Conservation (phyloP, 225 moss, liverwort and hornwort genomes). For the Asterella californica region DNA sequence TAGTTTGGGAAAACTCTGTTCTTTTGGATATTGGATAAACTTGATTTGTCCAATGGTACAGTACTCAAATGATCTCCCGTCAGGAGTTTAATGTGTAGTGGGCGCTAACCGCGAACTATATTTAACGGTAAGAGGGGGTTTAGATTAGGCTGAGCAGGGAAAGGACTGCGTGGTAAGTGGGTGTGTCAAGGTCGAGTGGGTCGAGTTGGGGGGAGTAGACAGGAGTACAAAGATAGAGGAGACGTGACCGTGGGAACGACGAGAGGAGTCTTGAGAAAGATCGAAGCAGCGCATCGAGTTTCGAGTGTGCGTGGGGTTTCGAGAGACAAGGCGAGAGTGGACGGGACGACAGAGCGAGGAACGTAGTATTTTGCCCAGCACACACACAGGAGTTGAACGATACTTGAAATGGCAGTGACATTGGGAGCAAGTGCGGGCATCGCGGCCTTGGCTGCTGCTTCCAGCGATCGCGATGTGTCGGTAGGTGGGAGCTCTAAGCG, state of each 20-base stretch:
- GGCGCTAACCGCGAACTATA: too few species aligned
- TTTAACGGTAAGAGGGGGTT: too few species aligned
- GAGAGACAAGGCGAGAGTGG: neutral
- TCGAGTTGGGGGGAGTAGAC: neutral
- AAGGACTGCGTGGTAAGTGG: neutral
- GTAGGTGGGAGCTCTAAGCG: neutral
- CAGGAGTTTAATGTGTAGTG: too few species aligned
- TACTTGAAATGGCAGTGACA: slow-evolving; percentile 32
- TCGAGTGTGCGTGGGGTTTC: neutral
- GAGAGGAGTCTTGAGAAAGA: neutral
- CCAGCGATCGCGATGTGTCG: slow-evolving; percentile 2
- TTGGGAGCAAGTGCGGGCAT: slow-evolving; percentile 21
- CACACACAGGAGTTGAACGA: neutral
- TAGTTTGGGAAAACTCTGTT: too few species aligned
- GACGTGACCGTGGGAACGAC: neutral
- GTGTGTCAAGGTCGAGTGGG: neutral
- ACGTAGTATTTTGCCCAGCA: neutral
- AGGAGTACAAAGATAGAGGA: slow-evolving; percentile 6
- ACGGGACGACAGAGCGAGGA: neutral
- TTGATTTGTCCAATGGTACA: too few species aligned
- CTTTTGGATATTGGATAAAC: too few species aligned
- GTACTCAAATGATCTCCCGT: too few species aligned
- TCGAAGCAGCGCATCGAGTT: neutral
- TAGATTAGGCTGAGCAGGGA: neutral
- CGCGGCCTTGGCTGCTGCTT: slow-evolving; percentile 8